Evolutionary conservation across 352 stramenopile species (phyloP).

Genomic region (Pythium volutum): DNA sequence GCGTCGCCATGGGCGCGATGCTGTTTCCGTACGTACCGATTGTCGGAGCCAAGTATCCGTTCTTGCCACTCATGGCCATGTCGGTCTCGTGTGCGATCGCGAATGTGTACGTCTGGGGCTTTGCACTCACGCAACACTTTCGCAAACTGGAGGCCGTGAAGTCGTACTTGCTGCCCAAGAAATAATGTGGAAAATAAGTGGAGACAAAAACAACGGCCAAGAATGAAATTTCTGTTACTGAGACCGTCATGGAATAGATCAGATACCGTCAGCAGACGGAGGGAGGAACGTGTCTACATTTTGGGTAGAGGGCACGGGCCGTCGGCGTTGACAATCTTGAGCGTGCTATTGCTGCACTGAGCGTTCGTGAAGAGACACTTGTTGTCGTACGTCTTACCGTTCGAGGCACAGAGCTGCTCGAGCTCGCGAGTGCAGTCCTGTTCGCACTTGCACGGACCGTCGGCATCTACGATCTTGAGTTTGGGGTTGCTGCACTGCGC

Average conservation of each 20-base stretch:
- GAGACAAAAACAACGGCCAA: too few relatives aligned
- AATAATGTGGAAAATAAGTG: too few relatives aligned
- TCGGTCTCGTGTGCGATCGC: constrained; percentile 68
- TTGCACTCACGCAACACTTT: constrained; percentile 58
- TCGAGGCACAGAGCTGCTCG: constrained; percentile 9
- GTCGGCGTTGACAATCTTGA: constrained; percentile 6
- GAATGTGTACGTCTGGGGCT: constrained; percentile 77
- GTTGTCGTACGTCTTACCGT: constrained; percentile 21
- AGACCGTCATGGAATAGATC: too few relatives aligned
- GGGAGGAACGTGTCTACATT: too few relatives aligned
- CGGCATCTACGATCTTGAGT: constrained; percentile 10
- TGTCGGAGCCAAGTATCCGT: constrained; percentile 49
- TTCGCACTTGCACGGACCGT: constrained; percentile 7
- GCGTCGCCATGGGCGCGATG: constrained; percentile 32
- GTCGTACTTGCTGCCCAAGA: constrained; percentile 43
- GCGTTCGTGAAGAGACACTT: constrained; percentile 9
- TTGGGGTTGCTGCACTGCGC: constrained; percentile 14
- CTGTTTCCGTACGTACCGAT: constrained; percentile 56
- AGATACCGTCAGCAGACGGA: too few relatives aligned
- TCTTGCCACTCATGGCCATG: constrained; percentile 79
- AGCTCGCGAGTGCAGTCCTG: constrained; percentile 10
- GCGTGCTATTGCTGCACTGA: background rate
- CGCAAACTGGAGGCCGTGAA: constrained; percentile 67
- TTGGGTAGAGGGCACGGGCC: constrained; percentile 1
- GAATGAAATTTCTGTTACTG: too few relatives aligned